Evolutionary conservation across 306 rosid species (phyloP).

Genomic region (Acacia confusa): DNA sequence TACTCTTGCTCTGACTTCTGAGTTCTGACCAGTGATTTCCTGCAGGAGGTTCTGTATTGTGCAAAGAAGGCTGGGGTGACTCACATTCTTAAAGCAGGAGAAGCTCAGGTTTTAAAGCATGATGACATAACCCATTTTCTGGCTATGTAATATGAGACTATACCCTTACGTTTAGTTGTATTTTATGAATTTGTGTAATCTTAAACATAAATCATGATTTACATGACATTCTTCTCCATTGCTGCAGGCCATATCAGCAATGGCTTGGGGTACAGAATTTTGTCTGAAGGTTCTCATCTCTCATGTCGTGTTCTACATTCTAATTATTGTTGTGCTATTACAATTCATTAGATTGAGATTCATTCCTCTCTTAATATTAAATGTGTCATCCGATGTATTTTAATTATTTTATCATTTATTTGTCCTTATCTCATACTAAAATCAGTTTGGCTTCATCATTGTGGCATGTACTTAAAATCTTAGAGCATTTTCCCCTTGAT

Average conservation of each 20-base stretch:
- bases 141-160: conserved; percentile 20
- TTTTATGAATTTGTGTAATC: conserved; percentile 14
- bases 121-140: conserved; percentile 15
- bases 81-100: conserved; percentile 98
- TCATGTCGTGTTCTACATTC: conserved; percentile 13
- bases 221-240: conserved; percentile 23
- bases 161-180: neutral
- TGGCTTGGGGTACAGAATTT: conserved; percentile 99
- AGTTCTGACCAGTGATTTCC: conserved; percentile 35
- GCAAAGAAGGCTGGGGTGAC: conserved; percentile 99
- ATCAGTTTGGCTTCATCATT: neutral
- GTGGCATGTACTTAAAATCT: conserved; percentile 4
- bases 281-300: conserved; percentile 76
- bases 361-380: neutral
- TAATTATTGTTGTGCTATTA: conserved; percentile 7
- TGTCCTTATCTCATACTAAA: conserved; percentile 2
- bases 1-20: neutral
- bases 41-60: conserved; percentile 93
- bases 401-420: neutral
- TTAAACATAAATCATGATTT: neutral
- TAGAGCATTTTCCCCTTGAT: neutral
- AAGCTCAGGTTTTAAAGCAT: conserved; percentile 81
- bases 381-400: neutral
- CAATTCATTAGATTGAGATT: neutral
- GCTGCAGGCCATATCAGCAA: conserved; percentile 92